Percentiles rank a stretch among this genome's conserved stretches.
phyloP scores from a whole-genome alignment of 176 grass and related monocot species.

The Poa annua region DNA sequence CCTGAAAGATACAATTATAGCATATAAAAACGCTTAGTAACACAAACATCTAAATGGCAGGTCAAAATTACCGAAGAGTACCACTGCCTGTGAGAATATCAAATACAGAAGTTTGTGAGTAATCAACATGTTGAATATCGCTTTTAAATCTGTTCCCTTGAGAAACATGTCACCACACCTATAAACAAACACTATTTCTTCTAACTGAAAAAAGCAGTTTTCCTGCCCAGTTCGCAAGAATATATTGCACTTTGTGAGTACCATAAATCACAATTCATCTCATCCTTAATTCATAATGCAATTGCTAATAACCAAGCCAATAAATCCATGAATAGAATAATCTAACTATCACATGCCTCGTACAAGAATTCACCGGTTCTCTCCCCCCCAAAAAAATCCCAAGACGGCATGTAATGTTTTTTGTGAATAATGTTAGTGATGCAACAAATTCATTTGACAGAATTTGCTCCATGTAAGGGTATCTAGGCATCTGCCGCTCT shows the following conservation, averaged over 20 bases:
- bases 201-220: background rate
- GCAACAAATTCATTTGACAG: background rate
- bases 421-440: background rate
- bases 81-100: slow-evolving; percentile 1
- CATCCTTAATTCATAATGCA: background rate
- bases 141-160: background rate
- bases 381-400: background rate
- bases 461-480: slow-evolving; percentile 14
- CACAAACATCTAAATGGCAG: slow-evolving; percentile 14
- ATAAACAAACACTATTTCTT: background rate
- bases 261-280: background rate
- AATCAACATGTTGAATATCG: background rate
- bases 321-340: slow-evolving; percentile 1
- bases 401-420: background rate
- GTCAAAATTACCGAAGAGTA: slow-evolving; percentile 23
- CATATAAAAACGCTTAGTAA: slow-evolving; percentile 32
- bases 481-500: background rate
- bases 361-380: background rate
- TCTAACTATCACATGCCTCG: background rate
- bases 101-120: slow-evolving; percentile 12
- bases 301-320: slow-evolving; percentile 1
- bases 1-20: slow-evolving; percentile 58
- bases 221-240: background rate
- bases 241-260: slow-evolving; percentile 8
- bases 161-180: background rate